These are phyloP conservation scores for Penicillium canariense DNA, from an alignment of 495 filamentous ascomycete species.

Conservation along the genomic window DNA sequence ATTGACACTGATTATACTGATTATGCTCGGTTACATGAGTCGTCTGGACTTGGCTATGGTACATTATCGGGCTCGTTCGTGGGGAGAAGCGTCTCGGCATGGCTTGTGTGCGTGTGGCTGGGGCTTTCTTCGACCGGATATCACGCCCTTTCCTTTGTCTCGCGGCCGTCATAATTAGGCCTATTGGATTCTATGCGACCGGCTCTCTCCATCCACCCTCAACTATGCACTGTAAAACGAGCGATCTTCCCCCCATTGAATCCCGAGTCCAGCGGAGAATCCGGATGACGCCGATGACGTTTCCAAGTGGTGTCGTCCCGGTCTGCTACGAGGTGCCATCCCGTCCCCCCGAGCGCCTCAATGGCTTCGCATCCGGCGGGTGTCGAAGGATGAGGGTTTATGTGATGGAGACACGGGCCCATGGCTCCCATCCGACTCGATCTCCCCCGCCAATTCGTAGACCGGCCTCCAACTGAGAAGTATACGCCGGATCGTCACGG, in stretches of 20 bases:
- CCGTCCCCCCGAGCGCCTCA: neutral
- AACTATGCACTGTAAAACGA: too few species aligned
- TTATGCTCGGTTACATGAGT: too few species aligned
- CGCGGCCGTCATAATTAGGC: too few species aligned
- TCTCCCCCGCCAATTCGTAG: neutral
- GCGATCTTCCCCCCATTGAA: neutral
- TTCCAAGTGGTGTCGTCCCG: constrained; percentile 11
- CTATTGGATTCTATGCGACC: too few species aligned
- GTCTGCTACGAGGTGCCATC: neutral
- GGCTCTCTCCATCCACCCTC: too few species aligned
- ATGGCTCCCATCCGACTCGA: neutral
- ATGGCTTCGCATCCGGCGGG: constrained; percentile 3
- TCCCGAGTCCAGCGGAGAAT: neutral
- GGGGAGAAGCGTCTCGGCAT: too few species aligned
- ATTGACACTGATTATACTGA: too few species aligned
- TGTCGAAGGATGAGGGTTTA: neutral
- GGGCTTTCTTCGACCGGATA: neutral
- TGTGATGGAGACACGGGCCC: neutral
- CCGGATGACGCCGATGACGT: constrained; percentile 29
- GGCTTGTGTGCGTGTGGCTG: neutral
- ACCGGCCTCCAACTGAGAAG: neutral
- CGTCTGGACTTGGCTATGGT: too few species aligned
- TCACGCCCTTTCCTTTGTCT: neutral
- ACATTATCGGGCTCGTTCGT: too few species aligned
- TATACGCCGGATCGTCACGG: too few species aligned